Evolutionary conservation across 306 rosid genomes (phyloP).

Genomic region (Trifolium repens): DNA sequence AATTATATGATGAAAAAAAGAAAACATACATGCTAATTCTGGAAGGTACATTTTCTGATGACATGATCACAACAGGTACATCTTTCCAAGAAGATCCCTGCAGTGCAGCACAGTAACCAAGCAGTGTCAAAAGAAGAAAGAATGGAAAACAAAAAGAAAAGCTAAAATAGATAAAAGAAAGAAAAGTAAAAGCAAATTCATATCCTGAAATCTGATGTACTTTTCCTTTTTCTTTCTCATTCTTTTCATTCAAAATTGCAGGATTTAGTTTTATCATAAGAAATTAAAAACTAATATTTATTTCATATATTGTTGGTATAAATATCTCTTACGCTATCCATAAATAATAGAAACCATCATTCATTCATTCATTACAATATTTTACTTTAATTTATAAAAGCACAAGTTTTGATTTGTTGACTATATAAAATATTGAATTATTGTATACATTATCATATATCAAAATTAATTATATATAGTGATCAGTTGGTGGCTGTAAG

Average conservation of each 20-base stretch:
- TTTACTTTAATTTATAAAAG: not conserved
- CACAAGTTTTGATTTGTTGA: not conserved
- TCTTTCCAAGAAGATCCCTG: slow-evolving; percentile 98
- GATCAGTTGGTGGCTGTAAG: not conserved
- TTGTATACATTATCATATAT: no score
- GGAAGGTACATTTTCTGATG: slow-evolving; percentile 95
- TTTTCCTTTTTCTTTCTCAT: slow-evolving; percentile 27
- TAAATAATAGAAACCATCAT: not conserved
- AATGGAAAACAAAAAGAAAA: slow-evolving; percentile 7
- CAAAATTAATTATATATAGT: not conserved
- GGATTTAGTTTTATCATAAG: not conserved
- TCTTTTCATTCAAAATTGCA: slow-evolving; percentile 35
- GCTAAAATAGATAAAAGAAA: not conserved
- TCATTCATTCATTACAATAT: not conserved
- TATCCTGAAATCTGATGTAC: slow-evolving; percentile 39
- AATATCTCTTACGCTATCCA: not conserved
- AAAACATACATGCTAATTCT: slow-evolving; percentile 77
- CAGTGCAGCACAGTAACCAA: slow-evolving; percentile 46
- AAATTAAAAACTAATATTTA: not conserved
- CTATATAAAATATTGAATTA: no score
- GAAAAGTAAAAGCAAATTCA: slow-evolving; percentile 33
- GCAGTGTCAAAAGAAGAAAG: slow-evolving; percentile 41
- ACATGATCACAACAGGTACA: slow-evolving; percentile 93
- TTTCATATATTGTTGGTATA: not conserved
- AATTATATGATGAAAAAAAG: not conserved